Evolutionary conservation across 352 stramenopile genomes (phyloP).

Genomic region (Phytophthora tubulina): DNA sequence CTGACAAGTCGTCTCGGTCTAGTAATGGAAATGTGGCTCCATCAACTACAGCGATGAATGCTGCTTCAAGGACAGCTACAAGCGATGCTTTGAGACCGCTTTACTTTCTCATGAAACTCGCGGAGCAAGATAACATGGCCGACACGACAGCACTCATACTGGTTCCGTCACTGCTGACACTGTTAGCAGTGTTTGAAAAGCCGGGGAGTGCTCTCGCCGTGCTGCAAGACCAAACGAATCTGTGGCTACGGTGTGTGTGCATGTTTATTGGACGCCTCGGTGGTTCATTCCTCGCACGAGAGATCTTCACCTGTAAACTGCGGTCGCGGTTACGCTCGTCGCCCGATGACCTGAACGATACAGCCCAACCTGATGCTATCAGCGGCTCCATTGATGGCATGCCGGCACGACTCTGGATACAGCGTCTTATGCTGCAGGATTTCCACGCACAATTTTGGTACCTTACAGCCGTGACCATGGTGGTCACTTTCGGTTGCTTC

Average conservation of each 20-base stretch:
- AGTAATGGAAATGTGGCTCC: constrained; percentile 14
- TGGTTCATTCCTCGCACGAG: constrained; percentile 78
- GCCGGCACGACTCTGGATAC: constrained; percentile 81
- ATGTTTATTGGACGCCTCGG: constrained; percentile 85
- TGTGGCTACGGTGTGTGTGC: constrained; percentile 87
- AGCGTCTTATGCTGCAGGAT: constrained; percentile 88
- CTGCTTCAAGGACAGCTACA: constrained; percentile 24
- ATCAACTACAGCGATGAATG: neutral
- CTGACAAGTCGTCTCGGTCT: constrained; percentile 19
- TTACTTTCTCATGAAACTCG: constrained; percentile 91
- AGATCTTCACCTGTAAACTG: constrained; percentile 90
- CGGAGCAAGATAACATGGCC: constrained; percentile 91
- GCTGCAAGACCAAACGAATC: constrained; percentile 74
- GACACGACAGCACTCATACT: constrained; percentile 88
- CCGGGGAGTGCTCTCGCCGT: constrained; percentile 68
- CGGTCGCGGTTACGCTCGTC: constrained; percentile 58
- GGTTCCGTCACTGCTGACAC: constrained; percentile 80
- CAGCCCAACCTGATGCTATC: constrained; percentile 30
- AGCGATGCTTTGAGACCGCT: constrained; percentile 65
- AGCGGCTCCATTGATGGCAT: constrained; percentile 67
- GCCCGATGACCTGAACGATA: constrained; percentile 31
- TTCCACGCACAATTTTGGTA: constrained; percentile 91
- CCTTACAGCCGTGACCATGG: constrained; percentile 82
- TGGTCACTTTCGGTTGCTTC: constrained; percentile 90
- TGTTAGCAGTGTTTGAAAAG: constrained; percentile 82